Evolutionary conservation across 495 filamentous ascomycete species (phyloP).

Genomic region (Chaetomium cochliodes): DNA sequence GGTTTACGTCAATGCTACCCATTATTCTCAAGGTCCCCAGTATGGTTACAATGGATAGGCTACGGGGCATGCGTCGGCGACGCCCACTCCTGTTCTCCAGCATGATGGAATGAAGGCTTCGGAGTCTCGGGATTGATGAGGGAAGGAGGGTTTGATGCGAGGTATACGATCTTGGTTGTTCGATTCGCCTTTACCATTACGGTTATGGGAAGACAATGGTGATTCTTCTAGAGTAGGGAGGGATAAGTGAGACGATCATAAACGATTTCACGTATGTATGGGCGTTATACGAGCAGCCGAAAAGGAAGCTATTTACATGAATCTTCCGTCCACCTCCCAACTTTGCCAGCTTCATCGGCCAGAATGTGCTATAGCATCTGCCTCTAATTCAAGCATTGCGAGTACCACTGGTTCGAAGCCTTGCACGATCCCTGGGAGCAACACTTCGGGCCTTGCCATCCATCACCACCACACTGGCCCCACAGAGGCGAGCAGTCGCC

Average conservation of each 20-base stretch:
- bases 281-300: no score
- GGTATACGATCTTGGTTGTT: no score
- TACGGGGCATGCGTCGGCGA: background rate
- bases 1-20: background rate
- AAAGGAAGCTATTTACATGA: no score
- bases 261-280: no score
- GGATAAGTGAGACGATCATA: no score
- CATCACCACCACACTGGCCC: constrained; percentile 38
- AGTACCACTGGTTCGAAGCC: constrained; percentile 34
- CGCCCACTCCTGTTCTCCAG: background rate
- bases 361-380: no score
- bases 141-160: no score
- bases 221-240: no score
- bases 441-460: constrained; percentile 33
- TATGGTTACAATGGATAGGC: background rate
- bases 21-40: background rate
- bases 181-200: no score
- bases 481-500: constrained; percentile 31
- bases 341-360: no score
- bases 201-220: no score
- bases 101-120: background rate
- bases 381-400: constrained; percentile 36
- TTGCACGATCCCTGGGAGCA: constrained; percentile 34
- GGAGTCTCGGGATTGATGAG: background rate
- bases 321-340: no score